Conservation (phyloP, 164 flowering plant species). For the Magnolia sinica region DNA sequence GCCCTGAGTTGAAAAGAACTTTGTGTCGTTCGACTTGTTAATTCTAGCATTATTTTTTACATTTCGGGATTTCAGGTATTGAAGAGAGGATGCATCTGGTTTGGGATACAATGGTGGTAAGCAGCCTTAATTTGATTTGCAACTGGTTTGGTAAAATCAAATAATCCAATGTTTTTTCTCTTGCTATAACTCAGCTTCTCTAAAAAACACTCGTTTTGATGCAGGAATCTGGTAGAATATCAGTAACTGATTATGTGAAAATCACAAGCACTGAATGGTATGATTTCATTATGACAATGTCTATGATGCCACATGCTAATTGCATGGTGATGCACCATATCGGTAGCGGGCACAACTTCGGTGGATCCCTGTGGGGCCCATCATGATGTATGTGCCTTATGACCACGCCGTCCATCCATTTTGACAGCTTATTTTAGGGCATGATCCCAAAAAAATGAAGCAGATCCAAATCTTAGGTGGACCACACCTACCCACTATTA, state of each 20-base stretch:
- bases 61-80: constrained; percentile 46
- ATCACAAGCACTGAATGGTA: constrained; percentile 95
- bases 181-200: too few species aligned
- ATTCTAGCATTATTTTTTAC: background rate
- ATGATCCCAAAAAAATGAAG: too few species aligned
- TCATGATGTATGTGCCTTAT: too few species aligned
- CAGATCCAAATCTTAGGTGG: too few species aligned
- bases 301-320: background rate
- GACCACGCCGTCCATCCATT: background rate
- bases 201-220: background rate
- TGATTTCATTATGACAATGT: constrained; percentile 5
- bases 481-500: too few species aligned
- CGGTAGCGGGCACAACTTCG: background rate
- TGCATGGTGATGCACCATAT: background rate
- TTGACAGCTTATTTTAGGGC: too few species aligned
- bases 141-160: background rate
- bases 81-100: constrained; percentile 98
- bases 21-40: too few species aligned
- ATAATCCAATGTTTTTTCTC: too few species aligned
- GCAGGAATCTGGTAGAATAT: constrained; percentile 87
- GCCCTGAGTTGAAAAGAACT: background rate
- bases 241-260: constrained; percentile 76
- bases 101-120: constrained; percentile 97
- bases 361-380: background rate
- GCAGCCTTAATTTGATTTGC: constrained; percentile 13